phyloP scores from a whole-genome alignment of 1,284 basidiomycete species.

The Stygiomarasmius scandens region DNA sequence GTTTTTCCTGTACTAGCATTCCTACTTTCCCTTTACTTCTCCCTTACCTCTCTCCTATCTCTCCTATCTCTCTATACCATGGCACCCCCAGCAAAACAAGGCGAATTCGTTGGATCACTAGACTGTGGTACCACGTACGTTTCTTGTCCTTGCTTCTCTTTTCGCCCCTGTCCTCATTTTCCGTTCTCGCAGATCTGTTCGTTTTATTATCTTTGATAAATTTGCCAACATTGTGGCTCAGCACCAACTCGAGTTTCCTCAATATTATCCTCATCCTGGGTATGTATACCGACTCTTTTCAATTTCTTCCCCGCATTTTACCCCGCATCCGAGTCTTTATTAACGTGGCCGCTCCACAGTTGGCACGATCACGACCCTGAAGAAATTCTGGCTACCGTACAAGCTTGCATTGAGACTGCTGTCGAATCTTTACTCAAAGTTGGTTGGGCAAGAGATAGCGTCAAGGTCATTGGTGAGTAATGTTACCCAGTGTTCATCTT shows the following conservation, averaged over 20 bases:
- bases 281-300: constrained; percentile 34
- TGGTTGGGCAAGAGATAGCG: constrained; percentile 76
- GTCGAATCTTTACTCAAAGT: constrained; percentile 72
- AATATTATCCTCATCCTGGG: constrained; percentile 90
- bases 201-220: constrained; percentile 93
- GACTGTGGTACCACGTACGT: constrained; percentile 93
- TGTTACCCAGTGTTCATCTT: constrained; percentile 17
- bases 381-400: constrained; percentile 81
- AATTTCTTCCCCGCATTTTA: background rate
- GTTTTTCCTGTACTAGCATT: background rate
- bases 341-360: constrained; percentile 36
- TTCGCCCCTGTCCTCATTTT: constrained; percentile 9
- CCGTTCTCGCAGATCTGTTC: constrained; percentile 69
- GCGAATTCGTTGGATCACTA: constrained; percentile 85
- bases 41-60: background rate
- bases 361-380: constrained; percentile 96
- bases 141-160: background rate
- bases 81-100: constrained; percentile 38
- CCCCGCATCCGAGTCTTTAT: background rate
- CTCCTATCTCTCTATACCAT: background rate
- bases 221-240: constrained; percentile 86
- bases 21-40: background rate
- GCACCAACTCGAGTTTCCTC: constrained; percentile 89
- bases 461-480: constrained; percentile 87
- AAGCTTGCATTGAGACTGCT: constrained; percentile 79